Conservation (phyloP, 202 grass and related monocot species). For the Setaria italica region DNA sequence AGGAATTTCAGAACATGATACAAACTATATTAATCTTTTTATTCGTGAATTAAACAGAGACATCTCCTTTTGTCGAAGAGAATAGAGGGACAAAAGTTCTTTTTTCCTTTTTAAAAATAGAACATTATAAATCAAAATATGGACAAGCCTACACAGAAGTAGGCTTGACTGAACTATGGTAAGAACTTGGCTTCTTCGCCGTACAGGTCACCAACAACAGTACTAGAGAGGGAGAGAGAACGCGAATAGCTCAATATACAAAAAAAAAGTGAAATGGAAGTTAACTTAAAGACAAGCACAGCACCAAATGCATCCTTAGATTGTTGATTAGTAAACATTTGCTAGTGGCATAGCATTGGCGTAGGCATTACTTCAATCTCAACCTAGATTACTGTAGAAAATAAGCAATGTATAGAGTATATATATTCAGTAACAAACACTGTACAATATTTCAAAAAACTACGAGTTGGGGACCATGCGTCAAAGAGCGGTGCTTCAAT, state of each 20-base stretch:
- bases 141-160: not conserved
- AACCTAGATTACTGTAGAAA: not conserved
- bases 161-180: not conserved
- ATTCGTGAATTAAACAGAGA: not conserved
- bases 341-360: not conserved
- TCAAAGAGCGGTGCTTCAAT: not conserved
- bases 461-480: not conserved
- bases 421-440: slow-evolving; percentile 22
- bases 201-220: not conserved
- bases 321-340: slow-evolving; percentile 1
- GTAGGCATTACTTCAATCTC: not conserved
- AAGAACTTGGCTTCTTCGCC: not conserved
- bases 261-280: not conserved
- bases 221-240: not conserved
- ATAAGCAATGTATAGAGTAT: not conserved
- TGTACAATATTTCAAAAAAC: not conserved
- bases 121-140: not conserved
- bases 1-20: slow-evolving; percentile 22
- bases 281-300: not conserved
- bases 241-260: not conserved
- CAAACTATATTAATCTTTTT: slow-evolving; percentile 23
- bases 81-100: not conserved
- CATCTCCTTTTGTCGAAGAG: slow-evolving; percentile 4
- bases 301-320: not conserved
- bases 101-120: not conserved